phyloP scores from a whole-genome alignment of 2,329 filamentous ascomycete species.

The Botrytis paeoniae region DNA sequence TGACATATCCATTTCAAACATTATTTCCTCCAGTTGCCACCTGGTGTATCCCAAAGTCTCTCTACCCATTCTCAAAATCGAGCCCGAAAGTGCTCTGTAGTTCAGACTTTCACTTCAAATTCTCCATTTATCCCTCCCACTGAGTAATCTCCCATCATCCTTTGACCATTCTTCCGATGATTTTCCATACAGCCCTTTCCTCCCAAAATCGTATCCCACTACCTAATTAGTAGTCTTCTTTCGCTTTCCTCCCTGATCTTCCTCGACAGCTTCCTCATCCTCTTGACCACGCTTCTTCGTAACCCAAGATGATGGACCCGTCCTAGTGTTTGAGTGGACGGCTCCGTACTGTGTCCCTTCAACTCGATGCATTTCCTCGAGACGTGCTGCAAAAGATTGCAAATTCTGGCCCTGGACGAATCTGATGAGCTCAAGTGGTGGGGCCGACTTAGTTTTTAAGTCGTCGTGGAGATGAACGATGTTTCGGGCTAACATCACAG shows the following conservation, averaged over 20 bases:
- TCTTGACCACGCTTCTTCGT: neutral
- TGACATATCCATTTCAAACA: neutral
- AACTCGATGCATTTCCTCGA: neutral
- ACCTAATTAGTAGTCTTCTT: neutral
- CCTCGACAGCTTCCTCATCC: neutral
- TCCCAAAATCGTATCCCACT: neutral
- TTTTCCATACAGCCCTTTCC: no score
- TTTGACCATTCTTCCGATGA: neutral
- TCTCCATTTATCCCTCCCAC: neutral
- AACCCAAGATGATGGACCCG: neutral
- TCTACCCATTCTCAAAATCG: neutral
- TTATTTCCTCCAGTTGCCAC: neutral
- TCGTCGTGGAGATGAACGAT: neutral
- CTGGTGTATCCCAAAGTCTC: rapidly evolving
- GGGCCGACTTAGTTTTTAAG: neutral
- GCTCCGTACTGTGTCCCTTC: neutral
- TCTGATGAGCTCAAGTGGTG: neutral
- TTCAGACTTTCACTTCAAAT: neutral
- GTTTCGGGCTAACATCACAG: neutral
- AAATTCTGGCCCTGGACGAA: neutral
- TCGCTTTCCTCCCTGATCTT: neutral
- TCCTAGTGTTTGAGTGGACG: neutral
- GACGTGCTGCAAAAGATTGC: neutral
- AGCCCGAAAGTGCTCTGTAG: neutral
- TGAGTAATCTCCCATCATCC: neutral